Conservation (phyloP, 2,329 filamentous ascomycete species). For the Colletotrichum chlorophyti region DNA sequence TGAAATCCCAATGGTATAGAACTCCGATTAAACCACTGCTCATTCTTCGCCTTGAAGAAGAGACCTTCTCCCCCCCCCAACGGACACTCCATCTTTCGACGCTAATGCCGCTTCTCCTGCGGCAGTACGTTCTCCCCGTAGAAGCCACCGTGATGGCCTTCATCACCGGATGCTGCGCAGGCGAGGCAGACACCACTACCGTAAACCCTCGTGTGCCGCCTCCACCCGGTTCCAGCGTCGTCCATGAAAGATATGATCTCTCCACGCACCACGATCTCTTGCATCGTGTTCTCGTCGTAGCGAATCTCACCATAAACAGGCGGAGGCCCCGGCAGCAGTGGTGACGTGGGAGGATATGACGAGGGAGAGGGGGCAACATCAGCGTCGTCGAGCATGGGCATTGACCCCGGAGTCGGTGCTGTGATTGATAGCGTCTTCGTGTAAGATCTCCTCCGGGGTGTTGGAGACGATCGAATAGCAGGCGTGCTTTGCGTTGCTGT, state of each 20-base stretch:
- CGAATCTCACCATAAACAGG: conserved; percentile 38
- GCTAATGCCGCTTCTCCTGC: conserved; percentile 54
- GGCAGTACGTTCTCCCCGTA: conserved; percentile 62
- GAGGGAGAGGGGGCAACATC: conserved; percentile 48
- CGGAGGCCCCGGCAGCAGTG: conserved; percentile 55
- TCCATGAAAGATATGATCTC: conserved; percentile 58
- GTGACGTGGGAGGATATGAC: conserved; percentile 57
- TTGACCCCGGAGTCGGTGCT: conserved; percentile 33
- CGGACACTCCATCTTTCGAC: background rate
- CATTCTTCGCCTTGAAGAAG: background rate
- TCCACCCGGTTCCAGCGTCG: conserved; percentile 58
- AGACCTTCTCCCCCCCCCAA: too few relatives aligned
- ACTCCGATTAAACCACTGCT: background rate
- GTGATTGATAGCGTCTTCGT: conserved; percentile 47
- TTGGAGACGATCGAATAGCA: conserved; percentile 36
- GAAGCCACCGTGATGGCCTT: conserved; percentile 54
- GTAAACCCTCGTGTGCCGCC: conserved; percentile 65
- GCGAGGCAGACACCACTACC: conserved; percentile 64
- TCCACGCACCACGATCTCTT: conserved; percentile 52
- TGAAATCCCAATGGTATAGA: conserved; percentile 1
- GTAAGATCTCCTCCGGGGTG: conserved; percentile 50
- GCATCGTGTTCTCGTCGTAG: conserved; percentile 35
- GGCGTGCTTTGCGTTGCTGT: conserved; percentile 32
- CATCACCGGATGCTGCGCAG: conserved; percentile 55
- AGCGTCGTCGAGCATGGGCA: conserved; percentile 26